Percentiles rank a stretch among this genome's conserved stretches.
phyloP scores from a whole-genome alignment of 441 rosid genomes.

The Gossypium trilobum region DNA sequence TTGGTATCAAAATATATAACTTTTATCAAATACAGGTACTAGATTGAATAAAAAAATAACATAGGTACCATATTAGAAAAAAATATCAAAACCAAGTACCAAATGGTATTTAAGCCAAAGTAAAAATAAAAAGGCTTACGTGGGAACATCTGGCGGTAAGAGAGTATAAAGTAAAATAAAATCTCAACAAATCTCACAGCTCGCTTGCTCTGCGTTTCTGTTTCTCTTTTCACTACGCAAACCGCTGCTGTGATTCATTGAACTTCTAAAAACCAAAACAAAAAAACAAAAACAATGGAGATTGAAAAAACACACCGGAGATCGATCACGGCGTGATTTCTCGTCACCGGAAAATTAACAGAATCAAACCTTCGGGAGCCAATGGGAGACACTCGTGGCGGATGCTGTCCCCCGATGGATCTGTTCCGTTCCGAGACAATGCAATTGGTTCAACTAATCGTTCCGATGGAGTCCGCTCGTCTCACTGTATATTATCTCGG shows the following conservation, averaged over 20 bases:
- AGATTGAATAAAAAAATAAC: too few relatives aligned
- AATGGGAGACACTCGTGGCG: constrained; percentile 50
- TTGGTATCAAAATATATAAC: too few relatives aligned
- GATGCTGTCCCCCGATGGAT: constrained; percentile 85
- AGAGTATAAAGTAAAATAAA: constrained; percentile 11
- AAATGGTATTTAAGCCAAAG: too few relatives aligned
- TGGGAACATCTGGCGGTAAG: constrained; percentile 16
- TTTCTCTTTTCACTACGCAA: background rate
- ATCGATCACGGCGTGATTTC: constrained; percentile 2
- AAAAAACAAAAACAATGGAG: background rate
- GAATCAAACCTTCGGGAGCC: constrained; percentile 12
- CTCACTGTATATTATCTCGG: constrained; percentile 75
- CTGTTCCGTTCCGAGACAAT: constrained; percentile 73
- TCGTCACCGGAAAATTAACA: constrained; percentile 5
- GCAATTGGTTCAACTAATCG: constrained; percentile 77
- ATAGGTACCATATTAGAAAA: too few relatives aligned
- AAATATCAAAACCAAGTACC: too few relatives aligned
- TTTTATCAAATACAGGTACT: too few relatives aligned
- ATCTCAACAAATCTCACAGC: background rate
- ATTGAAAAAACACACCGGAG: background rate
- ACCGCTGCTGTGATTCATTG: background rate
- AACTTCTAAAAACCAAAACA: background rate
- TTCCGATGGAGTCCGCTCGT: constrained; percentile 80
- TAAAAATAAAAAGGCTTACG: constrained; percentile 3
- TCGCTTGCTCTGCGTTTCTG: background rate